phyloP scores from a whole-genome alignment of 2,329 filamentous ascomycete genomes.

The Aspergillus novoparasiticus region DNA sequence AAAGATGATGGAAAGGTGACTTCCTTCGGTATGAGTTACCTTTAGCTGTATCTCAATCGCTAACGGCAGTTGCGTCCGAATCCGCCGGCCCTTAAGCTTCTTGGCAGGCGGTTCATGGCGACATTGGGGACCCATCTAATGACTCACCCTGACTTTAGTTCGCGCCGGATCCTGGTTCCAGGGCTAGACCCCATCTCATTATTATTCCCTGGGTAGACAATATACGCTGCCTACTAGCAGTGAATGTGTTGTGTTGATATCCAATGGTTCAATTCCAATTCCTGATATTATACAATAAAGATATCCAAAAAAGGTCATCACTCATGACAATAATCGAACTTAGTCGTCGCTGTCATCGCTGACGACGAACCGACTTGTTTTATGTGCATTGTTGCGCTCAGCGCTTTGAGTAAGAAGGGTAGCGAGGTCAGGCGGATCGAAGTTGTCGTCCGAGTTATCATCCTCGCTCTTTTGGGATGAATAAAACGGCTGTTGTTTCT shows the following conservation, averaged over 20 bases:
- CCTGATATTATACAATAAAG: neutral
- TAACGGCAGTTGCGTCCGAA: neutral
- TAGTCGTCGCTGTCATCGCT: slow-evolving; percentile 35
- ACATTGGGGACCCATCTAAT: neutral
- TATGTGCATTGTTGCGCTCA: slow-evolving; percentile 20
- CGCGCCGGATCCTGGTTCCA: neutral
- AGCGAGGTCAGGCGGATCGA: slow-evolving; percentile 31
- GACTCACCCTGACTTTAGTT: neutral
- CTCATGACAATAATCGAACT: slow-evolving; percentile 10
- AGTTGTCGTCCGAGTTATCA: slow-evolving; percentile 27
- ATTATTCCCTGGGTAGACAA: neutral
- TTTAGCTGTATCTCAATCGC: neutral
- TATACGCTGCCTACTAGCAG: neutral
- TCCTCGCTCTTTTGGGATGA: slow-evolving; percentile 22
- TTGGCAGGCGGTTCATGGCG: neutral
- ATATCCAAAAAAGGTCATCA: slow-evolving; percentile 10
- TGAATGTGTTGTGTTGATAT: neutral
- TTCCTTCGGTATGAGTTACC: neutral
- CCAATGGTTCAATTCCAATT: neutral
- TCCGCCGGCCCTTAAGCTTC: neutral
- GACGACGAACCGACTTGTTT: slow-evolving; percentile 24
- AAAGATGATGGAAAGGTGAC: neutral
- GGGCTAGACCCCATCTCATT: neutral
- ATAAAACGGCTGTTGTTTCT: slow-evolving; percentile 19
- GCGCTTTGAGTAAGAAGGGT: slow-evolving; percentile 25